Percentiles rank a stretch among this genome's conserved stretches.
Conservation (phyloP, 164 flowering plant species). For the Macadamia integrifolia region DNA sequence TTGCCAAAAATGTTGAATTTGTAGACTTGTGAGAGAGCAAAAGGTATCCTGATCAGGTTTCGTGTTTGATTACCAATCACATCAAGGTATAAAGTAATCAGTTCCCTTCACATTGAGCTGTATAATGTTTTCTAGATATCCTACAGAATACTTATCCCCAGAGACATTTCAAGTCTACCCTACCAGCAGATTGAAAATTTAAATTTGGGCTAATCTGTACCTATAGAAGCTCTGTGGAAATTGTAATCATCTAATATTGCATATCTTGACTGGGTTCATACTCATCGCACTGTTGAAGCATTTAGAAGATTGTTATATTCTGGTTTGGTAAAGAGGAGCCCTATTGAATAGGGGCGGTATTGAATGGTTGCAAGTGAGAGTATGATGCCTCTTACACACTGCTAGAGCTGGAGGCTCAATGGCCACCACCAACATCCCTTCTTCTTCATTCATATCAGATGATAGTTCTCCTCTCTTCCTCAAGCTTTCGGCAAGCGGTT, state of each 20-base stretch:
- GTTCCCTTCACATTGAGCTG: too few species aligned
- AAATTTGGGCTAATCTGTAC: too few species aligned
- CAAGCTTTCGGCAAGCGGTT: conserved; percentile 22
- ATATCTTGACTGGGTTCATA: conserved; percentile 6
- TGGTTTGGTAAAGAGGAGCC: conserved; percentile 2
- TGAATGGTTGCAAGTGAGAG: conserved; percentile 15
- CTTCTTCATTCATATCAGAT: conserved; percentile 15
- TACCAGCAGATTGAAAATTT: too few species aligned
- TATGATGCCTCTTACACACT: conserved; percentile 52
- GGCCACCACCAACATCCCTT: conserved; percentile 14
- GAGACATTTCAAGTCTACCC: too few species aligned
- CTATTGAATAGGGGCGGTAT: conserved; percentile 5
- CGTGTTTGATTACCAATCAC: too few species aligned
- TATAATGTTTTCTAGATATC: too few species aligned
- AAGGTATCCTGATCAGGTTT: too few species aligned
- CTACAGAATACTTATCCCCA: too few species aligned
- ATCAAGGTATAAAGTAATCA: too few species aligned
- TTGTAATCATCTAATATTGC: not conserved
- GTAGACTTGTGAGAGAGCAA: too few species aligned
- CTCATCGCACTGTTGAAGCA: conserved; percentile 18
- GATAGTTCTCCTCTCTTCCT: conserved; percentile 32
- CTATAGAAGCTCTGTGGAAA: too few species aligned
- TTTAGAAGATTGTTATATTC: conserved; percentile 12
- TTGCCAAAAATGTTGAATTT: too few species aligned
- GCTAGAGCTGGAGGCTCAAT: conserved; percentile 24